Evolutionary conservation across 2,329 filamentous ascomycete genomes (phyloP), one percentile per base, ranked within the genome.

Genomic region (Sclerotinia minor): DNA sequence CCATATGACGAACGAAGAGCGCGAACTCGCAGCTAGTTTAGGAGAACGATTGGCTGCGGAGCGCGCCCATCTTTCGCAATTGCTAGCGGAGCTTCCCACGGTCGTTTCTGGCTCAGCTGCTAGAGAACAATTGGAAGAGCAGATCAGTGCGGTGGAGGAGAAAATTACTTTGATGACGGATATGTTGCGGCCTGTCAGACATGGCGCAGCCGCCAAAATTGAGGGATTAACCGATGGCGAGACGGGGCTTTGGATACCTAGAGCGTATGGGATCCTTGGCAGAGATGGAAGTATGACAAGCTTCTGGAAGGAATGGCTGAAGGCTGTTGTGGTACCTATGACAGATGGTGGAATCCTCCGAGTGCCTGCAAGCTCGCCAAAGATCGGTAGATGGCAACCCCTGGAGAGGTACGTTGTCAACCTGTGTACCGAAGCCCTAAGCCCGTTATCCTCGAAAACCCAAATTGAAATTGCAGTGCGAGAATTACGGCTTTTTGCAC

Each of bases 261-360:
- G 95, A 71, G 93, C 94, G 1, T 99, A 96, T 76, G 95, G 95
- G 68, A 89, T 99, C 70, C 83, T 99, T 70, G 95, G 95, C 45
- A 86, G 92, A 70, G 95, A 99, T 77, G 84, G 84, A 17, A 89
- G 88, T 69, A 86, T 96, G 80, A 93, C 94, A 71, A 87, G 88
- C 44, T 98, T 99, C 80, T 99, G 94, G 94, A 98, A 98, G 79
- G 95, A 99, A 78, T 99, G 95, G 95, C 85, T 99, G 59, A 90
- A 92, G 79, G 94, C 94, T 8, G 86, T 98, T 13, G 83, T 95
- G n/a, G 92, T 97, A 29, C 95, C 95, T 38, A 99, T 98, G 95
- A 93, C 89, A 1, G 93, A 96, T 76, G 92, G 94, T 26, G 88
- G 85, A 19, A 84, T 99, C 41, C 81, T 95, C 72, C 86, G 94